Evolutionary conservation across 306 rosid genomes (phyloP).

Genomic region (Cucurbita maxima): DNA sequence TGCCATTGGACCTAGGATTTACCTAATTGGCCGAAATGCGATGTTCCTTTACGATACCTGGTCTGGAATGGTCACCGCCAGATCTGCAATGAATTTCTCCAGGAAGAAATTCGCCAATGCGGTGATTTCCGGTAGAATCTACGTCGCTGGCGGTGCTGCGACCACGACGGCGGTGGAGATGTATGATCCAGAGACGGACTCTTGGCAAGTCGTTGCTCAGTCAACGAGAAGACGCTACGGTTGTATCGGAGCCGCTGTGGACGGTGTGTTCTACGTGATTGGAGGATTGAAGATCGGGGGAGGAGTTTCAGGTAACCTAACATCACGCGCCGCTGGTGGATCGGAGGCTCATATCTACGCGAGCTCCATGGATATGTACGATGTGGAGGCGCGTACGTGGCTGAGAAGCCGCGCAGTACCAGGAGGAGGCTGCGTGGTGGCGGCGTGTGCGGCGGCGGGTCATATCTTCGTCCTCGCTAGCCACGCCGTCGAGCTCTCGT

Average conservation of each 20-base stretch:
- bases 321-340: neutral
- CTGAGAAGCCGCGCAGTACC: slow-evolving; percentile 46
- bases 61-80: slow-evolving; percentile 24
- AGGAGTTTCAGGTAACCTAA: neutral
- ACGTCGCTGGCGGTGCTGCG: slow-evolving; percentile 47
- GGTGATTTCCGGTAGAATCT: slow-evolving; percentile 28
- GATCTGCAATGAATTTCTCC: slow-evolving; percentile 31
- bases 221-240: slow-evolving; percentile 48
- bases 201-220: slow-evolving; percentile 31
- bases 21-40: slow-evolving; percentile 35
- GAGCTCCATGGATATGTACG: slow-evolving; percentile 65
- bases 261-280: slow-evolving; percentile 37
- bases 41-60: slow-evolving; percentile 46
- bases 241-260: slow-evolving; percentile 48
- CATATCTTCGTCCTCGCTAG: slow-evolving; percentile 39
- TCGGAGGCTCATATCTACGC: slow-evolving; percentile 46
- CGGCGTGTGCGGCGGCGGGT: slow-evolving; percentile 33
- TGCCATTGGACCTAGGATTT: slow-evolving; percentile 36
- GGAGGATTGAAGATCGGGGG: slow-evolving; percentile 57
- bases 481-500: slow-evolving; percentile 56
- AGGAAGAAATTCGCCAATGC: slow-evolving; percentile 54
- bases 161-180: slow-evolving; percentile 34
- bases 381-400: slow-evolving; percentile 45
- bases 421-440: slow-evolving; percentile 61
- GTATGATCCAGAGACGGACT: slow-evolving; percentile 26